These are phyloP conservation scores for Populus tremula DNA, from an alignment of 345 rosid species.

Conservation along the genomic window DNA sequence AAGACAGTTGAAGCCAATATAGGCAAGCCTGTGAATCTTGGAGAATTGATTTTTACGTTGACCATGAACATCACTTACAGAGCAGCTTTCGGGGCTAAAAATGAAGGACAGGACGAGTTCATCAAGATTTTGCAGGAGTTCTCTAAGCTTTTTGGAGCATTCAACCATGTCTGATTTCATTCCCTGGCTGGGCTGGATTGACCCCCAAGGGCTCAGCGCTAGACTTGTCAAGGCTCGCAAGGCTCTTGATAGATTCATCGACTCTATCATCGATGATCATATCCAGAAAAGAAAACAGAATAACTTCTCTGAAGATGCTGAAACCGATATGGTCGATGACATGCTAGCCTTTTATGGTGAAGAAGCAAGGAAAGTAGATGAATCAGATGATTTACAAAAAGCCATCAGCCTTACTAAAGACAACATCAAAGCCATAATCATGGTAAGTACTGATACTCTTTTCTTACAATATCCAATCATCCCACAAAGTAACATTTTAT, in stretches of 20 bases:
- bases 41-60: conserved; percentile 65
- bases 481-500: neutral
- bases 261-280: conserved; percentile 70
- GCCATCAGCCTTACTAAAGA: conserved; percentile 61
- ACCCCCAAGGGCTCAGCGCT: conserved; percentile 59
- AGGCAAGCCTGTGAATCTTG: conserved; percentile 63
- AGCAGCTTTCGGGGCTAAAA: conserved; percentile 74
- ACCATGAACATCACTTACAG: conserved; percentile 74
- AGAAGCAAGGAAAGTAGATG: conserved; percentile 44
- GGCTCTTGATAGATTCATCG: conserved; percentile 72
- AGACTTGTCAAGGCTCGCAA: conserved; percentile 64
- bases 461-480: neutral
- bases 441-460: conserved; percentile 41
- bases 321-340: conserved; percentile 83
- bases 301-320: conserved; percentile 28
- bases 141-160: conserved; percentile 90
- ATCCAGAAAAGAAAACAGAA: conserved; percentile 37
- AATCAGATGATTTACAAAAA: conserved; percentile 56
- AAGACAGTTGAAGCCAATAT: conserved; percentile 35
- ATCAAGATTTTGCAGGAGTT: conserved; percentile 80
- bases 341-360: conserved; percentile 72
- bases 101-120: conserved; percentile 71
- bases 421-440: conserved; percentile 88
- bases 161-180: conserved; percentile 79
- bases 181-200: conserved; percentile 65